Percentiles rank a stretch among this genome's conserved stretches.
Evolutionary conservation across 1,284 basidiomycete species (phyloP).

Genomic region (Volvariella volvacea): DNA sequence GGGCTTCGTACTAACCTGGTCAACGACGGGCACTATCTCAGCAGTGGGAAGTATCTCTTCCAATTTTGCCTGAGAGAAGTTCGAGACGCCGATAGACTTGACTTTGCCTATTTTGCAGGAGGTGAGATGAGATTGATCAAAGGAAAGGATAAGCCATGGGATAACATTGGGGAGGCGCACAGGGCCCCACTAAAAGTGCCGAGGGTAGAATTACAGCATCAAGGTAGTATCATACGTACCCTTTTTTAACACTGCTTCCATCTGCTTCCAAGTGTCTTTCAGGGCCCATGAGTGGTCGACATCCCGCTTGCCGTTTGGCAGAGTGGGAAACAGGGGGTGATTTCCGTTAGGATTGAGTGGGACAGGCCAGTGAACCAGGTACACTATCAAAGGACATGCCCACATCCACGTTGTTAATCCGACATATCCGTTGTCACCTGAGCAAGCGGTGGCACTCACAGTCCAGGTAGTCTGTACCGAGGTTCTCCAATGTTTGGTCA

Average conservation of each 20-base stretch:
- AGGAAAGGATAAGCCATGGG: background rate
- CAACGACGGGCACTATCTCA: conserved; percentile 51
- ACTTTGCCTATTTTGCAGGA: conserved; percentile 44
- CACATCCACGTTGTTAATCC: conserved; percentile 1
- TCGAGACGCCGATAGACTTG: conserved; percentile 70
- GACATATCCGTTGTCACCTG: conserved; percentile 10
- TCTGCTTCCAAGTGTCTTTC: conserved; percentile 74
- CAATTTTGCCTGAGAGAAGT: conserved; percentile 61
- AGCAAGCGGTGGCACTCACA: conserved; percentile 31
- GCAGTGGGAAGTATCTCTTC: conserved; percentile 54
- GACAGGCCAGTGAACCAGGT: conserved; percentile 82
- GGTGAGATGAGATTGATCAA: conserved; percentile 12
- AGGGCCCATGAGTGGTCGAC: conserved; percentile 61
- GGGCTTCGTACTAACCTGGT: conserved; percentile 42
- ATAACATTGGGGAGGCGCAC: background rate
- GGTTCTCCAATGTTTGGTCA: conserved; percentile 63
- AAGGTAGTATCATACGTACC: conserved; percentile 31
- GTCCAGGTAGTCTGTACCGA: conserved; percentile 78
- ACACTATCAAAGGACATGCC: conserved; percentile 35
- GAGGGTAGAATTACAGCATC: background rate
- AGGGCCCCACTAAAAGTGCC: background rate
- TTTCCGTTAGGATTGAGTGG: conserved; percentile 71
- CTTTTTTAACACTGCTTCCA: conserved; percentile 68
- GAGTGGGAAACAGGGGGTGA: conserved; percentile 62
- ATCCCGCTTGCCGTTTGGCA: conserved; percentile 64